A percentile compares a stretch with the other conserved stretches of the same genome.
phyloP scores from a whole-genome alignment of 306 rosid genomes.

The Vigna radiata region DNA sequence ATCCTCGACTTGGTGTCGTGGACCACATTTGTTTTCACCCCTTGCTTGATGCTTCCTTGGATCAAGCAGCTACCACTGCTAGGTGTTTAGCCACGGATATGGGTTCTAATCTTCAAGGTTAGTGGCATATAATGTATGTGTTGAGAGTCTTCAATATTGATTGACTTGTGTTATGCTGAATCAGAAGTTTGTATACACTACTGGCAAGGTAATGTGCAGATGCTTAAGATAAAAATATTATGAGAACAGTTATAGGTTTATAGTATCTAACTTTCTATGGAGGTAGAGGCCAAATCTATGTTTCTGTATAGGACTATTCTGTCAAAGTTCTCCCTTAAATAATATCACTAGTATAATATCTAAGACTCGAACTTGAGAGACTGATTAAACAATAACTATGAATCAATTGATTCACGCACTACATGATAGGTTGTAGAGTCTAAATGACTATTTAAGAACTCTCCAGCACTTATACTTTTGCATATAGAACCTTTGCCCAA shows the following conservation, averaged over 20 bases:
- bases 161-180: not conserved
- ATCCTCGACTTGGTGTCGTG: conserved; percentile 88
- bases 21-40: conserved; percentile 96
- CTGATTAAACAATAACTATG: not conserved
- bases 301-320: too few species aligned
- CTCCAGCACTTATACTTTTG: not conserved
- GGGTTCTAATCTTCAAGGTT: conserved; percentile 80
- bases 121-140: conserved; percentile 31
- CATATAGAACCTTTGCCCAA: not conserved
- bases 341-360: too few species aligned
- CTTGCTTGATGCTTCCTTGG: conserved; percentile 66
- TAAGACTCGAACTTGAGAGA: too few species aligned
- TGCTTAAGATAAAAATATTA: not conserved
- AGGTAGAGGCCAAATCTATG: too few species aligned
- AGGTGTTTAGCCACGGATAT: conserved; percentile 62
- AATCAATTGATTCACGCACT: not conserved
- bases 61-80: conserved; percentile 67
- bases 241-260: too few species aligned
- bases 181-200: not conserved
- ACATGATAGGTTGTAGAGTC: not conserved
- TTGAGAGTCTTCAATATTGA: not conserved
- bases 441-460: not conserved
- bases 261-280: too few species aligned
- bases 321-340: too few species aligned
- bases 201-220: not conserved